A percentile compares a stretch with the other conserved stretches of the same genome.
phyloP scores from a whole-genome alignment of 176 grass and related monocot genomes.

The Ensete glaucum region DNA sequence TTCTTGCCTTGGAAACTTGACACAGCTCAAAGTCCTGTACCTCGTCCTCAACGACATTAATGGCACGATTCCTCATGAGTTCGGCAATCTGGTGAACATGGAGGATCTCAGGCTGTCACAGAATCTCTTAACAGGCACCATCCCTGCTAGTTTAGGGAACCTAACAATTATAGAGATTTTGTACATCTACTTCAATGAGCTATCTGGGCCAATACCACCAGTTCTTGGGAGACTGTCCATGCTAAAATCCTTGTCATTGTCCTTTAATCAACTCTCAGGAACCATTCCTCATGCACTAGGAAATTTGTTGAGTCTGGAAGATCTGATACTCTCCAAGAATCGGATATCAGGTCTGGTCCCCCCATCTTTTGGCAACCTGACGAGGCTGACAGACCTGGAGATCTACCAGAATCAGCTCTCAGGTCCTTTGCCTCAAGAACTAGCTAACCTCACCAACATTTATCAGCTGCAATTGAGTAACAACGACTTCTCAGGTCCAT shows the following conservation, averaged over 20 bases:
- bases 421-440: background rate
- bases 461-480: background rate
- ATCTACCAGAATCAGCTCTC: background rate
- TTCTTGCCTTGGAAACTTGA: background rate
- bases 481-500: background rate
- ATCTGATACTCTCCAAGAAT: background rate
- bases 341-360: background rate
- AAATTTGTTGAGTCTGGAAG: background rate
- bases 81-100: background rate
- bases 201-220: background rate
- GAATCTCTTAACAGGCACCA: background rate
- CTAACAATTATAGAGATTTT: background rate
- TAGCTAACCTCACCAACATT: background rate
- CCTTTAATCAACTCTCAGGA: background rate
- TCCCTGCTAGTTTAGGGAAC: background rate
- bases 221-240: background rate
- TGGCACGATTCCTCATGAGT: background rate
- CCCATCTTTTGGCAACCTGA: conserved; percentile 7
- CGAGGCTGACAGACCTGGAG: background rate
- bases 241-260: background rate
- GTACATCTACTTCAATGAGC: background rate
- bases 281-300: background rate
- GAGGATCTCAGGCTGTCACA: background rate
- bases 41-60: background rate
- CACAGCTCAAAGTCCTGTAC: background rate